A percentile compares a stretch with the other conserved stretches of the same genome.
These are phyloP conservation scores for Eragrostis nindensis DNA, from an alignment of 176 grass and related monocot genomes.

Conservation along the genomic window DNA sequence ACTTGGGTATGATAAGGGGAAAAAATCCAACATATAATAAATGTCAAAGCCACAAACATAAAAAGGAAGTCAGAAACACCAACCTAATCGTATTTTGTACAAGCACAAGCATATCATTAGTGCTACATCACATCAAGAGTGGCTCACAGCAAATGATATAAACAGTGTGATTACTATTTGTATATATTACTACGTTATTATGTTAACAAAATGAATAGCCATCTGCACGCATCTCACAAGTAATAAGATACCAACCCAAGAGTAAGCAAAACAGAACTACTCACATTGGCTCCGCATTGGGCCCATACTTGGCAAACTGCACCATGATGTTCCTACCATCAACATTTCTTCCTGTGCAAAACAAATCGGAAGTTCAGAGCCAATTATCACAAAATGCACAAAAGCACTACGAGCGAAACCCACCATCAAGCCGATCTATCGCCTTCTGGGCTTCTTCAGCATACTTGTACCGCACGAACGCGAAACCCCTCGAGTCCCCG, in stretches of 20 bases:
- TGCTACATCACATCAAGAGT: background rate
- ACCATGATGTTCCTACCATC: conserved; percentile 99
- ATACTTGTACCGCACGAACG: conserved; percentile 95
- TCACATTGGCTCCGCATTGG: conserved; percentile 96
- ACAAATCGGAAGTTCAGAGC: background rate
- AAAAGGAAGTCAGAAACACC: background rate
- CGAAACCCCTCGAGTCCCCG: conserved; percentile 92
- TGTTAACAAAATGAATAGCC: background rate
- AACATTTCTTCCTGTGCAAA: conserved; percentile 68
- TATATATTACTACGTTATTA: background rate
- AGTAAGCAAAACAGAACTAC: conserved; percentile 39
- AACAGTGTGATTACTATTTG: background rate
- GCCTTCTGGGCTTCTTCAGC: conserved; percentile 97
- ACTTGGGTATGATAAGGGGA: conserved; percentile 1
- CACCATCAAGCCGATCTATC: conserved; percentile 88
- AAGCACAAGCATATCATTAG: background rate
- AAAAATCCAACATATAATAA: background rate
- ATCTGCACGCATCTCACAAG: background rate
- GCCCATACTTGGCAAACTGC: conserved; percentile 99
- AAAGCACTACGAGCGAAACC: background rate
- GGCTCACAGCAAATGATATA: background rate
- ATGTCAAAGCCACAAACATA: background rate
- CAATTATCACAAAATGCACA: background rate
- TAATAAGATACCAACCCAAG: background rate
- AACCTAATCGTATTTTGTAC: background rate